Evolutionary conservation across 345 rosid genomes (phyloP).

Genomic region (Bruguiera gymnorhiza): DNA sequence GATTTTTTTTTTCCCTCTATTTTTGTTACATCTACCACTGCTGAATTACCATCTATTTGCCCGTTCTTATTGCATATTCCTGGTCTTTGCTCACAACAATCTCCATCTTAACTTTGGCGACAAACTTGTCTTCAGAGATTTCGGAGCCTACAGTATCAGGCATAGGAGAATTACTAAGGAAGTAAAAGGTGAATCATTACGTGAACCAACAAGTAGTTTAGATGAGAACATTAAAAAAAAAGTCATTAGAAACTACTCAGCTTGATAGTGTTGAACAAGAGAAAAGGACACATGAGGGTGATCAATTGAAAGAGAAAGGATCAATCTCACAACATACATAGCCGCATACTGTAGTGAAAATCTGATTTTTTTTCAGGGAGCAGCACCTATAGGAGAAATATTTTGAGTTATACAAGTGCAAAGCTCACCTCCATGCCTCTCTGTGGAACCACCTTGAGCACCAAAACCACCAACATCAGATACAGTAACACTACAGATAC

Average conservation of each 20-base stretch:
- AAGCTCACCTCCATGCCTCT: slow-evolving; percentile 74
- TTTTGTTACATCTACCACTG: not conserved
- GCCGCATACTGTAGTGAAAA: too few species aligned
- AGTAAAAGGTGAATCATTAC: not conserved
- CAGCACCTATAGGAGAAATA: slow-evolving; percentile 6
- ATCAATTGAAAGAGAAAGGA: too few species aligned
- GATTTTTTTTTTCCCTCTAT: not conserved
- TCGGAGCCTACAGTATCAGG: slow-evolving; percentile 57
- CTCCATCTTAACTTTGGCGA: slow-evolving; percentile 83
- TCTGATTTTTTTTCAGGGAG: not conserved
- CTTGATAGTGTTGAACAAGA: not conserved
- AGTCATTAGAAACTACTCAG: not conserved
- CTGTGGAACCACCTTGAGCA: slow-evolving; percentile 84
- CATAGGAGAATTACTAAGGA: slow-evolving; percentile 1
- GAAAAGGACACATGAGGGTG: not conserved
- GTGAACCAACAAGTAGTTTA: not conserved
- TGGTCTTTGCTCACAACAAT: slow-evolving; percentile 74
- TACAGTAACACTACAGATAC: slow-evolving; percentile 81
- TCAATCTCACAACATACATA: too few species aligned
- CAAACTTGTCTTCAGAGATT: slow-evolving; percentile 81
- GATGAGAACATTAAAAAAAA: not conserved
- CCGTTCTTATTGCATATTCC: slow-evolving; percentile 34
- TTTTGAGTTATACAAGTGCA: not conserved
- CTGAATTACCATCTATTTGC: slow-evolving; percentile 2
- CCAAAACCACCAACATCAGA: slow-evolving; percentile 90